Conservation (phyloP, 306 rosid genomes). For the Gleditsia sinensis region DNA sequence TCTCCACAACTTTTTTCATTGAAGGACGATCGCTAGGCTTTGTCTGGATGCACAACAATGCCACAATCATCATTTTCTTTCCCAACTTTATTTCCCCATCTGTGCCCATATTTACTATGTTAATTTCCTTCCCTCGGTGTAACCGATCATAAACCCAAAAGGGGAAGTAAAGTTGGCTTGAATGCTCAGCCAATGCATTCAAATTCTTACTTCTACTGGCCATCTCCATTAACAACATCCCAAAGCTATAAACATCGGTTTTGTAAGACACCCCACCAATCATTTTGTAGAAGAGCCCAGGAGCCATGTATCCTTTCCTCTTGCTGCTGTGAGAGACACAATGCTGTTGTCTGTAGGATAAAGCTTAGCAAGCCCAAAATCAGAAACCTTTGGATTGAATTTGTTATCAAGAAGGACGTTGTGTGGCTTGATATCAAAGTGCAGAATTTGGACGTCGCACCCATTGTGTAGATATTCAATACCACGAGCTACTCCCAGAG, state of each 20-base stretch:
- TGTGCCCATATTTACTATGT: background rate
- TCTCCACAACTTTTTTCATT: too few relatives aligned
- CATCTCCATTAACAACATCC: too few relatives aligned
- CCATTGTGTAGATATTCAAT: slow-evolving; percentile 35
- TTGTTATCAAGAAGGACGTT: too few relatives aligned
- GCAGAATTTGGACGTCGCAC: slow-evolving; percentile 36
- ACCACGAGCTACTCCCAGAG: slow-evolving; percentile 31
- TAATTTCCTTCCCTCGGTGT: background rate
- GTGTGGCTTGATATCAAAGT: slow-evolving; percentile 38
- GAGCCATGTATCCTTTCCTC: too few relatives aligned
- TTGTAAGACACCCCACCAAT: too few relatives aligned
- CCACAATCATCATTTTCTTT: slow-evolving; percentile 34
- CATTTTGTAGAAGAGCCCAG: too few relatives aligned
- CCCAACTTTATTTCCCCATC: background rate
- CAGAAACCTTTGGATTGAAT: slow-evolving; percentile 27
- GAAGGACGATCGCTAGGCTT: slow-evolving; percentile 35
- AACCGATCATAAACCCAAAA: slow-evolving; percentile 25
- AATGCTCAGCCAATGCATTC: too few relatives aligned
- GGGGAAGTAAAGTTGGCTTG: too few relatives aligned
- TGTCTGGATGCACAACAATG: too few relatives aligned
- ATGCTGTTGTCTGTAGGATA: background rate
- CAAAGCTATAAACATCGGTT: too few relatives aligned
- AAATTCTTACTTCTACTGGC: too few relatives aligned
- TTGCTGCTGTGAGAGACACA: slow-evolving; percentile 28
- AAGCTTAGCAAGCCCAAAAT: slow-evolving; percentile 33